Evolutionary conservation across 768 basidiomycete genomes (phyloP).

Genomic region (Antrodiella citrinella): DNA sequence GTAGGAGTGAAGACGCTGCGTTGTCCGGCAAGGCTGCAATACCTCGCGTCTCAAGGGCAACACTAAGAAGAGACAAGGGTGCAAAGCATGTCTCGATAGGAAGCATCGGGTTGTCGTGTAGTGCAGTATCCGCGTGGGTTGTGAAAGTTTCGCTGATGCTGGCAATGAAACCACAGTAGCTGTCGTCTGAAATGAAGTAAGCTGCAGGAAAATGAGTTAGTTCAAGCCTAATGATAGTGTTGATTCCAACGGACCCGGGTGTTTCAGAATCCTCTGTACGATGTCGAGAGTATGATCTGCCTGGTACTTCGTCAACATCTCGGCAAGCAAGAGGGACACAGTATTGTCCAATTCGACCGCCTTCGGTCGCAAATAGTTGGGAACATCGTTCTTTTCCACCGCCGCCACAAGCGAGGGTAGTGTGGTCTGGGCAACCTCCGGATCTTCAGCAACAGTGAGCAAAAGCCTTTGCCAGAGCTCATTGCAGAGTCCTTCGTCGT

Average conservation of each 20-base stretch:
- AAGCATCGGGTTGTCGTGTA: conserved; percentile 22
- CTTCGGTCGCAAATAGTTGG: conserved; percentile 37
- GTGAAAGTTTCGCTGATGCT: conserved; percentile 29
- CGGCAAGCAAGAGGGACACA: conserved; percentile 31
- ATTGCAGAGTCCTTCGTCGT: conserved; percentile 21
- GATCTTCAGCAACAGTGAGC: conserved; percentile 28
- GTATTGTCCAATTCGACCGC: conserved; percentile 37
- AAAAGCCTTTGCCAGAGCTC: conserved; percentile 45
- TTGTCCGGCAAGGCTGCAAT: not conserved
- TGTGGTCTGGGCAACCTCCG: conserved; percentile 21
- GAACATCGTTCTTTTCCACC: conserved; percentile 30
- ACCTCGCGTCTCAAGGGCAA: conserved; percentile 13
- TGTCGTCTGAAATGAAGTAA: conserved; percentile 22
- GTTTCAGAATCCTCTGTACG: conserved; percentile 31
- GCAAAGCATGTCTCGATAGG: conserved; percentile 18
- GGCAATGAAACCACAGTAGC: conserved; percentile 24
- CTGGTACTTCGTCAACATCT: conserved; percentile 23
- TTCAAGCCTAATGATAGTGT: not conserved
- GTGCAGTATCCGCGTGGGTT: conserved; percentile 25
- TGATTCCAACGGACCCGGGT: conserved; percentile 2
- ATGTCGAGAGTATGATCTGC: conserved; percentile 22
- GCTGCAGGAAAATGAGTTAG: conserved; percentile 12
- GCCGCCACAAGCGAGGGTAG: conserved; percentile 36
- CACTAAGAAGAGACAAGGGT: conserved; percentile 27
- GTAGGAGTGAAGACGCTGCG: conserved; percentile 23